Percentiles rank a stretch among this genome's conserved stretches.
Conservation (phyloP, 805 yeast genomes). For the Candida parachauliodes region DNA sequence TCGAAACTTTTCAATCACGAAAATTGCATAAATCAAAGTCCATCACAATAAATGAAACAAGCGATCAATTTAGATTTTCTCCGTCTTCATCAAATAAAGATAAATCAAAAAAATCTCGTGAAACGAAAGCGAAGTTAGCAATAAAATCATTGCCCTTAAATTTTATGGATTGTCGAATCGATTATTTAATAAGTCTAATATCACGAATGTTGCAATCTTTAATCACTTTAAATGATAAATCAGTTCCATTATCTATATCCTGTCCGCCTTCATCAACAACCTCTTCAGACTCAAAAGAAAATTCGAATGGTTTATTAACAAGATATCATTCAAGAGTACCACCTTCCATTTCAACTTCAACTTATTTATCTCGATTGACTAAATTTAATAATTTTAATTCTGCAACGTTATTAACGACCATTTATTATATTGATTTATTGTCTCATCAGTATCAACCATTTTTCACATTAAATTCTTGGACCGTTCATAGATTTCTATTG, state of each 20-base stretch:
- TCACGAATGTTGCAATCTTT: constrained; percentile 78
- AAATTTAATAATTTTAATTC: constrained; percentile 84
- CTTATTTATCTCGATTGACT: constrained; percentile 71
- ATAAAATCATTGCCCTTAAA: constrained; percentile 35
- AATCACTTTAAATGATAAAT: constrained; percentile 67
- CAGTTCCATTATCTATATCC: constrained; percentile 32
- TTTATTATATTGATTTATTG: constrained; percentile 87
- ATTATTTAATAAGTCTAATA: constrained; percentile 67
- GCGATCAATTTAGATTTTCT: too few species aligned
- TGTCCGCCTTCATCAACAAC: constrained; percentile 24
- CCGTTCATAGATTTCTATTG: constrained; percentile 86
- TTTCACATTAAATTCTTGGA: constrained; percentile 83
- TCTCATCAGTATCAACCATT: constrained; percentile 68
- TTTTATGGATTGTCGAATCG: constrained; percentile 64
- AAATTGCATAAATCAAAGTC: too few species aligned
- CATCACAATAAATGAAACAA: too few species aligned
- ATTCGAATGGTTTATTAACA: constrained; percentile 47
- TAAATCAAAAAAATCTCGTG: constrained; percentile 1
- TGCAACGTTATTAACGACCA: constrained; percentile 72
- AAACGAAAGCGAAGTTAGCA: not conserved
- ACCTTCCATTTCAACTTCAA: constrained; percentile 77
- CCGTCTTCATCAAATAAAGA: not conserved
- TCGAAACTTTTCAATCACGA: too few species aligned
- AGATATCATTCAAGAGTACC: constrained; percentile 93
- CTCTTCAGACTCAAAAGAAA: constrained; percentile 12